phyloP scores from a whole-genome alignment of 495 filamentous ascomycete genomes.

The Mytilinidion resinicola region DNA sequence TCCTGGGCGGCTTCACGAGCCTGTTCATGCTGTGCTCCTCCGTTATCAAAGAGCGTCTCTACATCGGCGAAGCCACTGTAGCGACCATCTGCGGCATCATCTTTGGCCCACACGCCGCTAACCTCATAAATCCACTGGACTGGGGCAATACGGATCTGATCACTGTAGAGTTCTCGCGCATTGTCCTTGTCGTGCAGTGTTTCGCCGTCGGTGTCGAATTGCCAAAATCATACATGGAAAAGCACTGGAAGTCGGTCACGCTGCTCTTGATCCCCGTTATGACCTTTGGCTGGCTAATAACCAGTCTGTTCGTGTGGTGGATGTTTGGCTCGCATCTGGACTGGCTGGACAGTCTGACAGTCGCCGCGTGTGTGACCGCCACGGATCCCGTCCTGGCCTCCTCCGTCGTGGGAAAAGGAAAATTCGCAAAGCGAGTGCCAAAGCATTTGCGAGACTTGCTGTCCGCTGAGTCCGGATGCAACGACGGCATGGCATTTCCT shows the following conservation, averaged over 20 bases:
- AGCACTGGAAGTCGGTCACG: slow-evolving; percentile 89
- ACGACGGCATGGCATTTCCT: slow-evolving; percentile 99
- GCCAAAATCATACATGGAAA: slow-evolving; percentile 95
- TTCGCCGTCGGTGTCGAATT: slow-evolving; percentile 99
- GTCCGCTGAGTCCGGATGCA: slow-evolving; percentile 97
- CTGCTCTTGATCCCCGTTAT: slow-evolving; percentile 91
- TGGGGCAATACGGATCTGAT: slow-evolving; percentile 96
- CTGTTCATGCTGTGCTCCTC: slow-evolving; percentile 98
- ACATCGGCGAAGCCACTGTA: slow-evolving; percentile 97
- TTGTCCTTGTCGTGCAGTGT: slow-evolving; percentile 98
- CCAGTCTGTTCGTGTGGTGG: slow-evolving; percentile 96
- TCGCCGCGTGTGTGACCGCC: slow-evolving; percentile 91
- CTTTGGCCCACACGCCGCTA: slow-evolving; percentile 91
- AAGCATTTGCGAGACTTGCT: slow-evolving; percentile 94
- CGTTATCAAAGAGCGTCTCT: slow-evolving; percentile 95
- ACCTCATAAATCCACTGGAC: slow-evolving; percentile 72
- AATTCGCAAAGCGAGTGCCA: slow-evolving; percentile 94
- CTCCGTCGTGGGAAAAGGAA: slow-evolving; percentile 97
- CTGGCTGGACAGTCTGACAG: slow-evolving; percentile 81
- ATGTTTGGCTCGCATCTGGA: slow-evolving; percentile 65
- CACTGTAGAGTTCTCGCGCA: slow-evolving; percentile 92
- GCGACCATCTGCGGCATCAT: slow-evolving; percentile 95
- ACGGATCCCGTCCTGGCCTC: slow-evolving; percentile 97
- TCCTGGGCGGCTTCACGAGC: slow-evolving; percentile 94
- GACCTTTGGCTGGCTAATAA: slow-evolving; percentile 94